Evolutionary conservation across 2,329 filamentous ascomycete species (phyloP), one percentile per base, ranked within the genome.

Genomic region (Pseudomassariella vexata): DNA sequence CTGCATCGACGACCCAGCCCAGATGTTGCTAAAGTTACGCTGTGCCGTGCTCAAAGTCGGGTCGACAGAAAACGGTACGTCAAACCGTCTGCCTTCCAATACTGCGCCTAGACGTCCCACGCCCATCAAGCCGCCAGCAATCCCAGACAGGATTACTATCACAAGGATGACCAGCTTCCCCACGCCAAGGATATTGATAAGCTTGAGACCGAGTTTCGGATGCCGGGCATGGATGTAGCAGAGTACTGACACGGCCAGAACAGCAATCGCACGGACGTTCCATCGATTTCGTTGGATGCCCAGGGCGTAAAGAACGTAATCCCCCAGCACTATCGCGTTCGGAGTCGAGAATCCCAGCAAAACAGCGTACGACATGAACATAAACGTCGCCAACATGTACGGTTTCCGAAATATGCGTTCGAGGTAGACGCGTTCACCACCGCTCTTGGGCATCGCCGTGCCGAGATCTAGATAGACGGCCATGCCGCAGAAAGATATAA

Each of bases 351-450:
- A 71, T 5, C 67, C 68, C 5, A 72, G 55, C 9, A 72, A 49
- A 5, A 70, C 58, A 5, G 63, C 62, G 31, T 71, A 70, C 2
- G 66, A 56, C 25, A 35, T 32, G 26, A 37, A 37, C 28, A 37
- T 35, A 23, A 31, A 35, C 7, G 38, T 35, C 14, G 35, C 35
- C 12, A 40, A 32, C 31, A 40, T 35, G n/a, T 20, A 19, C 9
- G 38, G 38, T 3, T 57, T 62, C 28, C 53, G 58, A 46, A 66
- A 73, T 21, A 72, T 66, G 22, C 68, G 65, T 50, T 73, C 68
- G 24, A 73, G 62, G 44, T 73, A 73, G 23, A 70, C 64, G 30
- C 67, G 63, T 42, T 72, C 68, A n/a, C 68, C 68, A 22, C 69
- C 68, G 10, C 57, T 62, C 16, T 55, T 49, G 6, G 66, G 65